Conservation (phyloP, 306 rosid species). For the Cucurbita maxima region DNA sequence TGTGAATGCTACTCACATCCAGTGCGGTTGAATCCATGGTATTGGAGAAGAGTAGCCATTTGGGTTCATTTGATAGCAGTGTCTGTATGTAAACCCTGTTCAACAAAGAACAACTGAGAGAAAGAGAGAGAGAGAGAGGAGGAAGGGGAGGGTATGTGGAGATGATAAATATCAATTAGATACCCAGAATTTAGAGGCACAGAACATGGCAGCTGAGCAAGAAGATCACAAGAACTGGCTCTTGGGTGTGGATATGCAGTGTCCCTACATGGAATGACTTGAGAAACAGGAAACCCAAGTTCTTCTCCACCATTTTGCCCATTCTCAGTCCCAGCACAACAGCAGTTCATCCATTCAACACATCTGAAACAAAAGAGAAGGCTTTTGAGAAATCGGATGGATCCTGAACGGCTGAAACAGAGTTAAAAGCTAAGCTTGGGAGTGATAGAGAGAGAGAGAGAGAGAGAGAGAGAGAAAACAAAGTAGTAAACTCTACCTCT, state of each 20-base stretch:
- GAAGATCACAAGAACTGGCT: conserved; percentile 50
- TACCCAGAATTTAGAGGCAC: conserved; percentile 65
- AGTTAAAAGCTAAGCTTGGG: background rate
- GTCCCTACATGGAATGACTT: conserved; percentile 59
- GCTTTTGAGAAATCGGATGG: background rate
- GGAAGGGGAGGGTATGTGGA: background rate
- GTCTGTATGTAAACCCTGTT: conserved; percentile 58
- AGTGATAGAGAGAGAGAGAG: background rate
- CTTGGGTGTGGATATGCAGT: conserved; percentile 42
- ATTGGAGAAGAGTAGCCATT: conserved; percentile 54
- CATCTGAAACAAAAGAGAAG: conserved; percentile 26
- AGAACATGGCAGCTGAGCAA: conserved; percentile 48
- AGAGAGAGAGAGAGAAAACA: background rate
- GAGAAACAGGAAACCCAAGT: conserved; percentile 41
- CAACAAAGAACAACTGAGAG: background rate
- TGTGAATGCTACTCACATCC: conserved; percentile 25
- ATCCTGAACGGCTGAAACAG: background rate
- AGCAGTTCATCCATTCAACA: conserved; percentile 69
- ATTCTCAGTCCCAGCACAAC: conserved; percentile 62
- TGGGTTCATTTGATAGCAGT: conserved; percentile 53
- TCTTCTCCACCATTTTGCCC: conserved; percentile 44
- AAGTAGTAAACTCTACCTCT: conserved; percentile 30
- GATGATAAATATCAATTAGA: background rate
- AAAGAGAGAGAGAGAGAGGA: background rate
- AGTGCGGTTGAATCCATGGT: conserved; percentile 21